phyloP scores from a whole-genome alignment of 495 filamentous ascomycete genomes.

The Aspergillus asperescens region DNA sequence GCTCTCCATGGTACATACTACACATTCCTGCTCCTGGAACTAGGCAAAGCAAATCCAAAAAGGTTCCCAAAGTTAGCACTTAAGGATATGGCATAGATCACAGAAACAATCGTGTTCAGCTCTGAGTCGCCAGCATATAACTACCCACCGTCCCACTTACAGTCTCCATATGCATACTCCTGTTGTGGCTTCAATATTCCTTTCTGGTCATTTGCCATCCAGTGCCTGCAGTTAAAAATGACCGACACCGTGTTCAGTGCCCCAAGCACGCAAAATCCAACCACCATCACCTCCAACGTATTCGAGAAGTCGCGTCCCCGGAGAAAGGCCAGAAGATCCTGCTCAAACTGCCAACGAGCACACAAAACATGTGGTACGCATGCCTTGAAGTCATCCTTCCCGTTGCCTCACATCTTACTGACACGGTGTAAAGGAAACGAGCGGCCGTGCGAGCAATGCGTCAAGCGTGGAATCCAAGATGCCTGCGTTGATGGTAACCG shows the following conservation, averaged over 20 bases:
- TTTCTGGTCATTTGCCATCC: too few species aligned
- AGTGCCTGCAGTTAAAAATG: too few species aligned
- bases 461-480: neutral
- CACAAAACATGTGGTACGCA: neutral
- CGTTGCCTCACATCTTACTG: neutral
- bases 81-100: too few species aligned
- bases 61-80: too few species aligned
- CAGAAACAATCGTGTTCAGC: too few species aligned
- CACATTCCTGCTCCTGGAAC: too few species aligned
- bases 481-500: neutral
- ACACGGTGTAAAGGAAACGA: neutral
- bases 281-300: neutral
- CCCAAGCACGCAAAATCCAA: neutral
- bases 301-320: neutral
- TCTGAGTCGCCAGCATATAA: too few species aligned
- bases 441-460: neutral
- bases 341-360: neutral
- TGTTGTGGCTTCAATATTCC: too few species aligned
- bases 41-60: too few species aligned
- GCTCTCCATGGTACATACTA: too few species aligned
- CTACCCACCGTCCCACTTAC: too few species aligned
- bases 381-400: neutral
- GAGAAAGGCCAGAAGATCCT: neutral
- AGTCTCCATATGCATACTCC: too few species aligned
- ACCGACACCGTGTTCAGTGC: neutral